Base-by-base conservation (phyloP, 2,329 filamentous ascomycete genomes). In the Botrytis sinoallii region DNA sequence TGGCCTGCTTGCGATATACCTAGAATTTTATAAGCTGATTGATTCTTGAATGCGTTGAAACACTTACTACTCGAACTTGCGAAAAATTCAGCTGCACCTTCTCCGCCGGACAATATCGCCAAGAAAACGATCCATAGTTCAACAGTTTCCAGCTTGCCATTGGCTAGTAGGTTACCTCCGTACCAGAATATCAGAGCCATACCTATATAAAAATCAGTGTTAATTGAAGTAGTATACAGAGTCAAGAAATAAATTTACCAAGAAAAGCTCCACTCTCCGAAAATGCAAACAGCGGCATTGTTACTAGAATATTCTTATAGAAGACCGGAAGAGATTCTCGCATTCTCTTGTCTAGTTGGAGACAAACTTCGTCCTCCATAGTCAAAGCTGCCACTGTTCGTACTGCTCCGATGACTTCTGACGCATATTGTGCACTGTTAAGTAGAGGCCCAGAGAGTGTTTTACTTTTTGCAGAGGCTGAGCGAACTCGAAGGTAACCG, bases 121-220 rank as follows among this genome's bases (percentile, higher is more conserved):
- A 91, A 89, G 83, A 97, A 97, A 79, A 93, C 94, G 63, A 97
- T 85, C 83, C 97, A 98, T 86, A 97, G 97, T 77, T 94, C 91
- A 81, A 94, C 94, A 78, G 93, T 86, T 77, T 83, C 82, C 81
- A 95, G 94, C 81, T 96, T 92, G 59, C 83, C 80, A 68, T 86
- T 87, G n/a, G 87, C 90, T 69, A 97, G 90, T 40, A 97, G 84
- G 0, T 86, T 92, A 32, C 93, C 93, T 73, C 94, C 94, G 78
- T 95, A 97, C 93, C 93, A 97, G 85, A 97, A 97, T 3, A 91
- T 93, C 1, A 97, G 88, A 0, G 93, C 93, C 74, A 95, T 91
- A 76, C 90, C 40, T 92, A 40, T 35, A 18, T 7, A 16, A 18
- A 29, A 18, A 8, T 32, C 1, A 55, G 52, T 63, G 25, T 40